Percentiles rank a stretch among this genome's conserved stretches.
phyloP scores from a whole-genome alignment of 495 filamentous ascomycete species.

The Lepraria neglecta region DNA sequence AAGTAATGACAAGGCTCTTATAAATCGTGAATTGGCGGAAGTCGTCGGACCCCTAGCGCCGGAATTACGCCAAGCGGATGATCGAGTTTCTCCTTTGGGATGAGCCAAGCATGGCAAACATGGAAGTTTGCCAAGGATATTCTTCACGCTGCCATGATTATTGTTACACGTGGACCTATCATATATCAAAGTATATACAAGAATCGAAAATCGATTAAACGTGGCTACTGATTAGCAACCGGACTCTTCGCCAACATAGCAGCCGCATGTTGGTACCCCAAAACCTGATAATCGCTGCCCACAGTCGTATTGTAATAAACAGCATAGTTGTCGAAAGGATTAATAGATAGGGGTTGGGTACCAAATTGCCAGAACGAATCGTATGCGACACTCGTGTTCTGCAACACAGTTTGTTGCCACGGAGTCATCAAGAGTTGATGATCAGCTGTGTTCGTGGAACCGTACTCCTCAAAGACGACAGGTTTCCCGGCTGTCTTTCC shows the following conservation, averaged over 20 bases:
- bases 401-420: conserved; percentile 54
- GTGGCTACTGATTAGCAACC: conserved; percentile 6
- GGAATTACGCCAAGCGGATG: too few species aligned
- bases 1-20: background rate
- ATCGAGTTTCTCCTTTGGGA: too few species aligned
- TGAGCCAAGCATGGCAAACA: too few species aligned
- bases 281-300: conserved; percentile 18
- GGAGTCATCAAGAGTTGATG: conserved; percentile 37
- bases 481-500: conserved; percentile 55
- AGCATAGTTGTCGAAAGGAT: conserved; percentile 27
- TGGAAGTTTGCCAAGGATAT: background rate
- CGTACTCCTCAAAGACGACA: conserved; percentile 65
- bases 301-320: conserved; percentile 22
- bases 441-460: conserved; percentile 12
- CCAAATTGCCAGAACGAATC: conserved; percentile 67
- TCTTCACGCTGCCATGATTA: background rate
- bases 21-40: conserved; percentile 2
- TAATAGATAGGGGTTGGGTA: conserved; percentile 16
- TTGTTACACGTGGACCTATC: background rate
- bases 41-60: background rate
- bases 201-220: background rate
- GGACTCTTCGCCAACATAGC: conserved; percentile 26
- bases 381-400: conserved; percentile 45
- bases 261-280: conserved; percentile 23
- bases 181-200: background rate